phyloP scores from a whole-genome alignment of 2,329 filamentous ascomycete genomes.

The Sporothrix mexicana region DNA sequence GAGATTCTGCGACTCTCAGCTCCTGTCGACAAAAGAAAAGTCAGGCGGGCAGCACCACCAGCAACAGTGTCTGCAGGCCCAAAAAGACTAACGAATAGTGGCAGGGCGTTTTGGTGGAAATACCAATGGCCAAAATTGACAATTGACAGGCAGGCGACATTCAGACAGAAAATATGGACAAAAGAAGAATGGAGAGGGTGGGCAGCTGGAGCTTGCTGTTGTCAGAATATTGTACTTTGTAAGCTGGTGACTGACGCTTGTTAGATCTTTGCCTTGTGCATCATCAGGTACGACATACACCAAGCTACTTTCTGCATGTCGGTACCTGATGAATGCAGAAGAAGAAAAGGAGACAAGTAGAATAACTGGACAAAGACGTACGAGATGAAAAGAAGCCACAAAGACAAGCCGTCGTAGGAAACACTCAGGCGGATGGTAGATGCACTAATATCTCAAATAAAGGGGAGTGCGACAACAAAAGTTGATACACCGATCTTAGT shows the following conservation, averaged over 20 bases:
- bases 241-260: no score
- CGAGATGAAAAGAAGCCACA: not conserved
- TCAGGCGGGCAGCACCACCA: not conserved
- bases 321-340: not conserved
- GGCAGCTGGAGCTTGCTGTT: no score
- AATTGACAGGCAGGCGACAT: not conserved
- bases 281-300: not conserved
- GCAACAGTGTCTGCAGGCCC: not conserved
- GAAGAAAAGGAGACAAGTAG: not conserved
- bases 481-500: not conserved
- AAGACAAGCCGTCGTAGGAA: not conserved
- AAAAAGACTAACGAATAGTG: not conserved
- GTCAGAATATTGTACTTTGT: no score
- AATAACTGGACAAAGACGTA: not conserved
- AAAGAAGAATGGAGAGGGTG: no score
- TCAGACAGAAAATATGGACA: not conserved
- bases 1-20: constrained; percentile 1
- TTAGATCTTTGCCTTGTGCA: not conserved
- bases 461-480: no score
- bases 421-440: not conserved
- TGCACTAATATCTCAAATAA: not conserved
- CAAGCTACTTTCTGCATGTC: not conserved
- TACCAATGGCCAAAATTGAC: constrained; percentile 9
- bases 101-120: not conserved
- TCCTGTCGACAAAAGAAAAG: not conserved